phyloP scores from a whole-genome alignment of 306 rosid genomes.

The Corylus heterophylla region DNA sequence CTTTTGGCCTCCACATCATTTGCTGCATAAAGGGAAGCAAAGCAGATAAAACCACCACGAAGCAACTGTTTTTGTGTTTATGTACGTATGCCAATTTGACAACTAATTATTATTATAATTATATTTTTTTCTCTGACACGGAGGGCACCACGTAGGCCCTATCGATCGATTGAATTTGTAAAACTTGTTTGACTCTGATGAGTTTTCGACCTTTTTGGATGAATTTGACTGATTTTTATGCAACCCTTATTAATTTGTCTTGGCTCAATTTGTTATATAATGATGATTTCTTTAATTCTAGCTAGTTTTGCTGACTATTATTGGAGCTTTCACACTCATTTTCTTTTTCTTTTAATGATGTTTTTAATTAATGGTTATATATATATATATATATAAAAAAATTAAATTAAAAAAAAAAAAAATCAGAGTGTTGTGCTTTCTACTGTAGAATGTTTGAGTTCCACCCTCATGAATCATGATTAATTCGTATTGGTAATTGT shows the following conservation, averaged over 20 bases:
- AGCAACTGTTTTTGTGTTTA: conserved; percentile 23
- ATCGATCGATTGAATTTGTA: background rate
- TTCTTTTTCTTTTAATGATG: background rate
- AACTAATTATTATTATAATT: conserved; percentile 4
- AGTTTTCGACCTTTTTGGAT: background rate
- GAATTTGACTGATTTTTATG: background rate
- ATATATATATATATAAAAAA: too few relatives aligned
- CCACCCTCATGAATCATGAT: too few relatives aligned
- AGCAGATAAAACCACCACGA: conserved; percentile 2
- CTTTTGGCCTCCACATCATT: conserved; percentile 18
- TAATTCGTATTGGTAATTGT: too few relatives aligned
- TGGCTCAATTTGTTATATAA: background rate
- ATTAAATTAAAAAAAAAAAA: too few relatives aligned
- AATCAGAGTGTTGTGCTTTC: too few relatives aligned
- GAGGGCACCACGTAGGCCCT: conserved; percentile 19
- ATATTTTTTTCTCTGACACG: conserved; percentile 25
- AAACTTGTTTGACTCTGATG: background rate
- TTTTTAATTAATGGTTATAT: too few relatives aligned
- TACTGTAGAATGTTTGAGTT: too few relatives aligned
- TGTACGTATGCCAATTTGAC: conserved; percentile 46
- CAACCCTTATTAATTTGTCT: background rate
- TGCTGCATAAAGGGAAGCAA: conserved; percentile 37
- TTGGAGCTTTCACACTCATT: background rate
- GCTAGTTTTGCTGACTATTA: background rate
- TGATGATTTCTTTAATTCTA: background rate